These are phyloP conservation scores for Lophiostoma macrostomum DNA, from an alignment of 495 filamentous ascomycete genomes.

Conservation along the genomic window DNA sequence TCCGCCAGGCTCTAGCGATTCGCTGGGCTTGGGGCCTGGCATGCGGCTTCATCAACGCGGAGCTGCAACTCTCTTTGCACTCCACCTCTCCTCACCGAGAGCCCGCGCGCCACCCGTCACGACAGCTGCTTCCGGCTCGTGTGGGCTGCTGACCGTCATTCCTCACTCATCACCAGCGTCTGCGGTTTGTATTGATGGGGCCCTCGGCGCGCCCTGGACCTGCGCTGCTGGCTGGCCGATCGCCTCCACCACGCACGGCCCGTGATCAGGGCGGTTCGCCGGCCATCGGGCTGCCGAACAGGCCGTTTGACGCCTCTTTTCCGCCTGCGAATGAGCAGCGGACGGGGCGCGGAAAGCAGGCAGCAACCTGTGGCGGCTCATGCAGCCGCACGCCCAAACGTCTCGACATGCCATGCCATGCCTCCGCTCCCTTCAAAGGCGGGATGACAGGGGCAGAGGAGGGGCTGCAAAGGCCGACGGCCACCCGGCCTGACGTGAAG, in stretches of 20 bases:
- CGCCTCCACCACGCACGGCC: constrained; percentile 14
- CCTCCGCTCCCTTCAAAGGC: constrained; percentile 15
- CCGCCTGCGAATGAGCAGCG: too few relatives aligned
- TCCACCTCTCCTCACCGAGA: neutral
- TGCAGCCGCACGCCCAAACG: constrained; percentile 32
- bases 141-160: too few relatives aligned
- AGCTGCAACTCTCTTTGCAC: constrained; percentile 1
- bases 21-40: neutral
- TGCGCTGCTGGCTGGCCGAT: constrained; percentile 8
- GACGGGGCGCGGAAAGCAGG: too few relatives aligned
- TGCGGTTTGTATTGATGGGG: too few relatives aligned
- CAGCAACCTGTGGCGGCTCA: constrained; percentile 29
- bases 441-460: neutral
- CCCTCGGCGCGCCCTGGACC: neutral
- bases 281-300: constrained; percentile 28
- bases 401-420: constrained; percentile 17
- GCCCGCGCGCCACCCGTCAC: neutral
- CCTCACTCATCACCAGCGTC: too few relatives aligned
- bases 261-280: constrained; percentile 6
- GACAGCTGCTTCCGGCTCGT: too few relatives aligned
- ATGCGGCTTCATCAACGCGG: neutral
- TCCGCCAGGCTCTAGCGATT: constrained; percentile 30
- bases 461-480: constrained; percentile 7
- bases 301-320: constrained; percentile 27
- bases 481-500: neutral